Percentiles rank a stretch among this genome's conserved stretches.
Evolutionary conservation across 1,284 basidiomycete species (phyloP).

Genomic region (Grifola frondosa): DNA sequence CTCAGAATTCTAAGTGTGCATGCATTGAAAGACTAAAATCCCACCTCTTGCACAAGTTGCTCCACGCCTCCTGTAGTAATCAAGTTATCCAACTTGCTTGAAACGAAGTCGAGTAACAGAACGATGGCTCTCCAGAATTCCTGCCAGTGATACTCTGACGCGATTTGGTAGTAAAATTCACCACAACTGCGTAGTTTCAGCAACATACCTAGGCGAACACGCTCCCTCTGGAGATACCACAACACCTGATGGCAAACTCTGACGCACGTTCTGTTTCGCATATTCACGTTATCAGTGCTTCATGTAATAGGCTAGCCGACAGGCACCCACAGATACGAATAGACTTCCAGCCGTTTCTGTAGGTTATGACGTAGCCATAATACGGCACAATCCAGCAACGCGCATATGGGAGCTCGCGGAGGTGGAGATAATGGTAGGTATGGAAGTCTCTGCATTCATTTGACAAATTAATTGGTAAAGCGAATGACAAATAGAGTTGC

Average conservation of each 20-base stretch:
- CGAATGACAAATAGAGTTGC: slow-evolving; percentile 26
- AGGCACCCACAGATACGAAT: slow-evolving; percentile 51
- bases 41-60: slow-evolving; percentile 52
- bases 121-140: slow-evolving; percentile 60
- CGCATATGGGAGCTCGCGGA: slow-evolving; percentile 48
- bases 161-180: neutral
- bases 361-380: slow-evolving; percentile 70
- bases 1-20: neutral
- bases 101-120: slow-evolving; percentile 52
- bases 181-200: neutral
- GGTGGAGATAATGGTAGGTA: slow-evolving; percentile 41
- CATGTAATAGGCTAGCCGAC: neutral
- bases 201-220: slow-evolving; percentile 49
- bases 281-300: neutral
- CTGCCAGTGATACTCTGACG: slow-evolving; percentile 62
- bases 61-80: slow-evolving; percentile 50
- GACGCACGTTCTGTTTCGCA: slow-evolving; percentile 39
- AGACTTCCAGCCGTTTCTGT: slow-evolving; percentile 56
- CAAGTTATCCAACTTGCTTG: slow-evolving; percentile 49
- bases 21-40: slow-evolving; percentile 4
- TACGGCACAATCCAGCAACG: slow-evolving; percentile 61
- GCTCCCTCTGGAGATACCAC: slow-evolving; percentile 53
- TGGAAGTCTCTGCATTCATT: slow-evolving; percentile 44
- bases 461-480: neutral
- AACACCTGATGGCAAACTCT: slow-evolving; percentile 51